Percentiles rank a stretch among this genome's conserved stretches.
These are phyloP conservation scores for Aspergillus wentii DNA, from an alignment of 495 filamentous ascomycete species.

Conservation along the genomic window DNA sequence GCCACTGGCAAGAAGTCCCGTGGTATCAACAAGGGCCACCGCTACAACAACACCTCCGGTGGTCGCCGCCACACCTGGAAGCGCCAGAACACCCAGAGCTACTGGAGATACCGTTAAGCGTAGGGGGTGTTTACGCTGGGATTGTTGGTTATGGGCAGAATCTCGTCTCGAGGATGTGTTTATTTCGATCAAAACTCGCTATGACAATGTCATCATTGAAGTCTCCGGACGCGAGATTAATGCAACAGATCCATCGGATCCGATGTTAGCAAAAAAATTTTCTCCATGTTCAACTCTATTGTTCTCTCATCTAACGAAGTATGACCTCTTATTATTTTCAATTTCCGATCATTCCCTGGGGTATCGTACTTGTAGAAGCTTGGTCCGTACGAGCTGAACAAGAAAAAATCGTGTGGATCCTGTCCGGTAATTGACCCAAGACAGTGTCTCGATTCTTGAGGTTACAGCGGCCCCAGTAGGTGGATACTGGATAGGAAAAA, in stretches of 20 bases:
- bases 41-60: slow-evolving; percentile 93
- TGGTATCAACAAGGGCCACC: slow-evolving; percentile 97
- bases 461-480: no score
- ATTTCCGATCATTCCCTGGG: no score
- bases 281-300: slow-evolving; percentile 30
- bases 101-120: slow-evolving; percentile 77
- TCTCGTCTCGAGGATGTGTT: slow-evolving; percentile 27
- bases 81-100: slow-evolving; percentile 95
- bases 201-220: slow-evolving; percentile 24
- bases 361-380: no score
- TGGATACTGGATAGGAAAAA: no score
- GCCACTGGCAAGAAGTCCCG: slow-evolving; percentile 98
- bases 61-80: slow-evolving; percentile 99
- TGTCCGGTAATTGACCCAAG: no score
- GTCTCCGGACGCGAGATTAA: slow-evolving; percentile 33
- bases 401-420: no score
- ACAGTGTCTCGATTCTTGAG: no score
- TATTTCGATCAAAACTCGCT: slow-evolving; percentile 34
- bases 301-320: slow-evolving; percentile 39
- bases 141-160: slow-evolving; percentile 30
- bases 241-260: slow-evolving; percentile 36
- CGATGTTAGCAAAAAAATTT: slow-evolving; percentile 43
- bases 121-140: slow-evolving; percentile 16
- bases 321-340: slow-evolving; percentile 33
- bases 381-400: no score